A percentile compares a stretch with the other conserved stretches of the same genome.
Evolutionary conservation across 2,329 filamentous ascomycete genomes (phyloP).

Genomic region (Acrodontium crateriforme): DNA sequence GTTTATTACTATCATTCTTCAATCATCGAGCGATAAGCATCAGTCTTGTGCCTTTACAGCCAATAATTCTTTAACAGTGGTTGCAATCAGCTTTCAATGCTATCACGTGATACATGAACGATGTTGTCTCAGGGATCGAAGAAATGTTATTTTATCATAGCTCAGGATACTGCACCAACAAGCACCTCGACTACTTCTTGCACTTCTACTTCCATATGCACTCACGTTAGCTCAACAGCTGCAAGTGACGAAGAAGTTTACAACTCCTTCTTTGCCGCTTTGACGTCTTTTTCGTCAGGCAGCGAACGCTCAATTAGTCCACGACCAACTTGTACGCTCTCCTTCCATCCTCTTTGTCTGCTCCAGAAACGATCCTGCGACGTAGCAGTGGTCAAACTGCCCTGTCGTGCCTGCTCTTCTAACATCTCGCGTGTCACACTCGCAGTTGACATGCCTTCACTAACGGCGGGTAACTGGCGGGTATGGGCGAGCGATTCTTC

Average conservation of each 20-base stretch:
- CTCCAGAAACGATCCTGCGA: slow-evolving; percentile 40
- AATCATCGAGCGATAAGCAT: no score
- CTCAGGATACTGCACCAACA: no score
- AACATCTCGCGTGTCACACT: slow-evolving; percentile 52
- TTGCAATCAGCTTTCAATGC: no score
- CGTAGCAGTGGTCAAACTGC: slow-evolving; percentile 27
- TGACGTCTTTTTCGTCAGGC: slow-evolving; percentile 10
- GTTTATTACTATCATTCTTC: no score
- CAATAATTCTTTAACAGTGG: no score
- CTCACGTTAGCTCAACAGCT: no score
- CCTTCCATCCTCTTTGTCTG: slow-evolving; percentile 34
- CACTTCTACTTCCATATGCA: no score
- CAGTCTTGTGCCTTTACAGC: no score
- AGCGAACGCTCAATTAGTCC: slow-evolving; percentile 34
- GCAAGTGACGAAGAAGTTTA: slow-evolving; percentile 6
- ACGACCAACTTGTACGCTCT: slow-evolving; percentile 37
- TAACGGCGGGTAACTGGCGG: not conserved
- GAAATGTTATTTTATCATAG: no score
- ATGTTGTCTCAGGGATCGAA: no score
- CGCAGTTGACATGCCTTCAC: slow-evolving; percentile 38
- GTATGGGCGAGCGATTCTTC: slow-evolving; percentile 47
- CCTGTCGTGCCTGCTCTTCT: slow-evolving; percentile 41
- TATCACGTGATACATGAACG: no score
- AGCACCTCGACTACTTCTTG: no score
- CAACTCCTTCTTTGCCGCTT: slow-evolving; percentile 21